phyloP scores from a whole-genome alignment of 2,329 filamentous ascomycete species.

The Alternaria brassicicola region DNA sequence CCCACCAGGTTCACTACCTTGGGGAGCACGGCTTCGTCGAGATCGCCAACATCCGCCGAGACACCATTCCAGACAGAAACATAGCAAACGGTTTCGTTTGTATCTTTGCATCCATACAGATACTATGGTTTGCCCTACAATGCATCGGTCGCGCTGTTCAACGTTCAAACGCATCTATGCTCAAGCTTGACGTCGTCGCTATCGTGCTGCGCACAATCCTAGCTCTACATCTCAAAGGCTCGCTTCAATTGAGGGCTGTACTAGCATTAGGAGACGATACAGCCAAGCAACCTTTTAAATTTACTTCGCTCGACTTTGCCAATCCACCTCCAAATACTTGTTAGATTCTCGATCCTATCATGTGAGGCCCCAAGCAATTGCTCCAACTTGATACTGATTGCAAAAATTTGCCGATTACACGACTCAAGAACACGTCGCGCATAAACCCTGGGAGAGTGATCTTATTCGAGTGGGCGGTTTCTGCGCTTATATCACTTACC shows the following conservation, averaged over 20 bases:
- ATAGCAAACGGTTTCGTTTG: neutral
- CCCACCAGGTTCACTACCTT: neutral
- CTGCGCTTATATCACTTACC: neutral
- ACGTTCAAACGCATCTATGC: neutral
- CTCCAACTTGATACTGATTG: rapidly evolving
- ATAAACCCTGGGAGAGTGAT: neutral
- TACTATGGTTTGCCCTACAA: neutral
- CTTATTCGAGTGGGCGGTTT: neutral
- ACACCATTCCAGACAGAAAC: neutral
- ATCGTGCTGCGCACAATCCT: neutral
- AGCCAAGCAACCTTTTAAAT: neutral
- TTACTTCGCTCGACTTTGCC: neutral
- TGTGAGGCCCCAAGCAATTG: neutral
- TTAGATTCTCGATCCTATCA: neutral
- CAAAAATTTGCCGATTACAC: neutral
- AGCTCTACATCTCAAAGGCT: neutral
- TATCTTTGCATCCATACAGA: neutral
- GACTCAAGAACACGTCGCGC: neutral
- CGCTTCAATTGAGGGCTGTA: neutral
- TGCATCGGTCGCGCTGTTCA: neutral
- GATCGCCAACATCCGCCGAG: neutral
- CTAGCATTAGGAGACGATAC: neutral
- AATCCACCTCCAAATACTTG: neutral
- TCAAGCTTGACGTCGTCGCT: neutral
- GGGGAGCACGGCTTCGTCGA: neutral